phyloP scores from a whole-genome alignment of 805 yeast species.

The Trichomonascus vanleenenianus region DNA sequence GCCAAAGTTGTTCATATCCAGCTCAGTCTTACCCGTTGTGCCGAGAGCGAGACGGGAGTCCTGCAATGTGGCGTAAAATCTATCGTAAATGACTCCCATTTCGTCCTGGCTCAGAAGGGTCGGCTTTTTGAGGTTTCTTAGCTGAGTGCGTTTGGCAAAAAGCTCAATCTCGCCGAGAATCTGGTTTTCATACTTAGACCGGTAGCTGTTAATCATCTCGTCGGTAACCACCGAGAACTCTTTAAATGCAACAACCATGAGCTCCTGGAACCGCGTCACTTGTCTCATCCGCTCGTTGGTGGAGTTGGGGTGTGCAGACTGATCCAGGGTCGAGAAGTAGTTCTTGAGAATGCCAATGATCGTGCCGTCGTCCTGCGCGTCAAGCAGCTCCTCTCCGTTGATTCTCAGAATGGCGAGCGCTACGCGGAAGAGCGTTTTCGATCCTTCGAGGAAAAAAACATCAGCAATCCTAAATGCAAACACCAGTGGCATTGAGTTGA shows the following conservation, averaged over 20 bases:
- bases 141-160: constrained; percentile 86
- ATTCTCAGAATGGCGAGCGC: constrained; percentile 84
- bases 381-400: constrained; percentile 75
- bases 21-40: constrained; percentile 40
- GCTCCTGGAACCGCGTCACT: constrained; percentile 80
- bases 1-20: constrained; percentile 66
- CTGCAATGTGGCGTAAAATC: constrained; percentile 70
- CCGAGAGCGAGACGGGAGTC: constrained; percentile 46
- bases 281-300: constrained; percentile 53
- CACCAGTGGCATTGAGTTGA: constrained; percentile 90
- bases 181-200: constrained; percentile 63
- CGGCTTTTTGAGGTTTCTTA: constrained; percentile 76
- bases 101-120: constrained; percentile 50
- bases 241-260: constrained; percentile 84
- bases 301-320: constrained; percentile 69
- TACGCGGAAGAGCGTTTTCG: constrained; percentile 82
- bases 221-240: constrained; percentile 82
- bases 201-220: constrained; percentile 56
- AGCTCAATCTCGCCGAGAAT: constrained; percentile 81
- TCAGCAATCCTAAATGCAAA: constrained; percentile 90
- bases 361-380: constrained; percentile 85
- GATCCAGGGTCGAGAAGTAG: constrained; percentile 70
- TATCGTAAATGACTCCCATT: constrained; percentile 69
- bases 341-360: constrained; percentile 79
- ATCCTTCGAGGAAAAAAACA: constrained; percentile 82